Base-by-base conservation (phyloP, 208 protist genomes). In the Borovskyia barvae region DNA sequence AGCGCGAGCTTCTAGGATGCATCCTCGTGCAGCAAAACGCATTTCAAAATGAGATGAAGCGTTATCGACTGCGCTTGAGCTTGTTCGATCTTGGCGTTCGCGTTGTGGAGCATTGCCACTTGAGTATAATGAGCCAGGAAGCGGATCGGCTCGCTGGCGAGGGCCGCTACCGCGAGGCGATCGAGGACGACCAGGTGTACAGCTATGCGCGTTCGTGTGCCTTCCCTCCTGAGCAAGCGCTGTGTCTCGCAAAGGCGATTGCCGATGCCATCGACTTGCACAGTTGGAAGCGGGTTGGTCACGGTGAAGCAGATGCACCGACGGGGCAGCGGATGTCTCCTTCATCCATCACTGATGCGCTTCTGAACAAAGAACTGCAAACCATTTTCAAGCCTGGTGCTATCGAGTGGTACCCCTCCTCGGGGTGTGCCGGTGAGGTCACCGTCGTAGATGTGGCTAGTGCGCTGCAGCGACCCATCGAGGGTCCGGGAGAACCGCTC, bases 21-120 rank as follows among this genome's bases (percentile, higher is more conserved):
- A 71, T 94, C 35, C 72, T 94, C 24, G 76, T 94, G 33, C 82
- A 94, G 66, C 74, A 76, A 22, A 80, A 83, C 51, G 88, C 88
- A 28, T 94, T 94, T 47, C 88, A 94, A 46, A 90, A 89, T 57
- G 88, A 94, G 53, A 58, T 92, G 70, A 75, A 81, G 52, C 64
- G 77, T 48, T 94, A 94, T 59, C 88, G 88, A 5, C 65, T 94
- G 36, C 84, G 88, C 29, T 67, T 94, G 24, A 72, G 70, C 46
- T 78, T 94, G 12, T 94, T 92, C 45, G 82, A 92, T 43, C 72
- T 90, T 46, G 88, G 88, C 51, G 64, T 89, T 32, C 84, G 88
- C 24, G 88, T 94, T 1, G 88, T 79, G 2, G 88, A 94, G 73
- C 88, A 94, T 54, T 90, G 83, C 72, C 88, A 94, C 57, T 56